Percentiles rank a stretch among this genome's conserved stretches.
Conservation (phyloP, 2,329 filamentous ascomycete species). For the Ustulina deusta region DNA sequence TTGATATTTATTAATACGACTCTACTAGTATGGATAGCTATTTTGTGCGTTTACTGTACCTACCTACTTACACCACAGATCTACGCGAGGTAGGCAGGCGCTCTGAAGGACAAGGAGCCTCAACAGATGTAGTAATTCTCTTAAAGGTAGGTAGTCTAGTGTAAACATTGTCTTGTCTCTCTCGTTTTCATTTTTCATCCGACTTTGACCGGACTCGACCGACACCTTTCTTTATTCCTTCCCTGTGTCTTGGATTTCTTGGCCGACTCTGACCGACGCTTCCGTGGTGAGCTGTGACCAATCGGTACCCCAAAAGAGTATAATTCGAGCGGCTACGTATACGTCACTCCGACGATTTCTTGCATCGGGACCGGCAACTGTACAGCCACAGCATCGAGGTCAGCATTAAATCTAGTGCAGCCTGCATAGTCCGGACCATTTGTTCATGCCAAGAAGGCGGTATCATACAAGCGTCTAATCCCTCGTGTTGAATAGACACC, state of each 20-base stretch:
- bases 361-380: slow-evolving; percentile 1
- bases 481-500: slow-evolving; percentile 30
- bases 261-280: slow-evolving; percentile 17
- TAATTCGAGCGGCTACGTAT: slow-evolving; percentile 5
- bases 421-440: not conserved
- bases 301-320: slow-evolving; percentile 3
- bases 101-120: not conserved
- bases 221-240: slow-evolving; percentile 17
- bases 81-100: too few relatives aligned
- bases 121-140: too few relatives aligned
- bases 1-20: not conserved
- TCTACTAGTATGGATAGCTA: too few relatives aligned
- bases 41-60: too few relatives aligned
- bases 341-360: slow-evolving; percentile 4
- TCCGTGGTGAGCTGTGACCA: slow-evolving; percentile 30
- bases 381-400: slow-evolving; percentile 21
- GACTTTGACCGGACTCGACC: not conserved
- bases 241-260: slow-evolving; percentile 19
- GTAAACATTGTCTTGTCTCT: slow-evolving; percentile 5
- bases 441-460: slow-evolving; percentile 16
- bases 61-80: too few relatives aligned
- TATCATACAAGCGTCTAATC: slow-evolving; percentile 22
- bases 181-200: slow-evolving; percentile 15
- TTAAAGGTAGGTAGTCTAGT: not conserved
- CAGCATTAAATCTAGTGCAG: slow-evolving; percentile 23